Evolutionary conservation across 176 grass and related monocot genomes (phyloP), one percentile per base, ranked within the genome.

Genomic region (Ensete ventricosum): DNA sequence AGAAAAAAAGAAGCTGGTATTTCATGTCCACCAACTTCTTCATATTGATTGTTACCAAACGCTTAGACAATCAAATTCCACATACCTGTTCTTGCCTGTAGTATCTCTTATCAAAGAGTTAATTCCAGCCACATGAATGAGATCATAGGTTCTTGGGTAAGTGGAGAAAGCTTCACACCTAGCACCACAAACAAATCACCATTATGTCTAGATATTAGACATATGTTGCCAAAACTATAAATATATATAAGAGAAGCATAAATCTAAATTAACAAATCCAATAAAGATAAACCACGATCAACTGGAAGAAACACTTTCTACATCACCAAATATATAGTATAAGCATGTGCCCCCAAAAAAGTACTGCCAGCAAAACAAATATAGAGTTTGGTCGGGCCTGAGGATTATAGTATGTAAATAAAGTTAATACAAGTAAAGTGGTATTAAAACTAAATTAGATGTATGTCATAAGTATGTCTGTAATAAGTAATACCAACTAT

Each of bases 131-230:
- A 76, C 88, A 76, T 98, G 95, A 94, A 98, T 83, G 11, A 94
- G 86, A 87, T 98, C 95, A 64, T 93, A 98, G 19, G 95, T 93
- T 69, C 95, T 86, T 73, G 90, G 95, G 79, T 99, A 99, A 12
- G 95, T 94, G 60, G 95, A 99, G 78, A 99, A 99, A 81, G 95
- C 82, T 62, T 94, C 95, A 82, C 95, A 99, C 90, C 95, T 99
- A 70, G 67, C 70, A 86, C 22, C 50, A 91, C 53, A 74, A 83
- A 81, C 23, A 26, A 11, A 64, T 51, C 19, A 9, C 17, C 9
- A 50, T 70, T 50, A 70, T 43, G 34, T 43, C 34, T 43, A 43
- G 2, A 29, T 29, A 29, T 29, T 29, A 29, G 34, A 43, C 34
- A 43, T 6, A 43, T 43, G 34, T 43, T 43, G 34, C 34, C 34